A percentile compares a stretch with the other conserved stretches of the same genome.
Conservation (phyloP, 2,329 filamentous ascomycete species). For the Diaporthe helianthi region DNA sequence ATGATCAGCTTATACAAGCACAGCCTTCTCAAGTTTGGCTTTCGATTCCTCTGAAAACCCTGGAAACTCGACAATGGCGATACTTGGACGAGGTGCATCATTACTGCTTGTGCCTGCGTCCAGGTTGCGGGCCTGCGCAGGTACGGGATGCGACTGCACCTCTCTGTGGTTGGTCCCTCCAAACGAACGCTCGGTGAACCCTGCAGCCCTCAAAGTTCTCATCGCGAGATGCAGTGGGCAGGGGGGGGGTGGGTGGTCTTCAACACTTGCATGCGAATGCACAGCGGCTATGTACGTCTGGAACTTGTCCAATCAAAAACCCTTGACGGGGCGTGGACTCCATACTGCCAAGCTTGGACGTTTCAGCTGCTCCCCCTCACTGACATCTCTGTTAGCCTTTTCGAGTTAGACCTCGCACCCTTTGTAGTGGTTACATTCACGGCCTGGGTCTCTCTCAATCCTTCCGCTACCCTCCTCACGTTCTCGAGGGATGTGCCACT, state of each 20-base stretch:
- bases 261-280: conserved; percentile 41
- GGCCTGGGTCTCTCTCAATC: conserved; percentile 13
- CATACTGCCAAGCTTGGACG: conserved; percentile 31
- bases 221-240: conserved; percentile 28
- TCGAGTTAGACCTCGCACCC: conserved; percentile 2
- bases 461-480: background rate
- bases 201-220: conserved; percentile 34
- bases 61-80: background rate
- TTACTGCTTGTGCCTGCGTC: conserved; percentile 22
- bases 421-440: background rate
- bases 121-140: conserved; percentile 26
- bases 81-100: background rate
- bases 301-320: conserved; percentile 40
- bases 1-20: background rate
- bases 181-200: conserved; percentile 28
- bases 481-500: background rate
- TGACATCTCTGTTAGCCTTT: conserved; percentile 5
- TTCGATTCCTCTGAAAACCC: background rate
- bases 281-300: conserved; percentile 45
- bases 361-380: conserved; percentile 41
- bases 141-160: conserved; percentile 27
- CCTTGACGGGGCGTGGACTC: conserved; percentile 8
- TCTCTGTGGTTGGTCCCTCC: conserved; percentile 18
- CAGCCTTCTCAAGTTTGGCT: background rate
- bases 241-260: conserved; percentile 30